Percentiles rank a stretch among this genome's conserved stretches.
Evolutionary conservation across 1,139 yeast species (phyloP).

Genomic region (Zygosaccharomyces pseudobailii): DNA sequence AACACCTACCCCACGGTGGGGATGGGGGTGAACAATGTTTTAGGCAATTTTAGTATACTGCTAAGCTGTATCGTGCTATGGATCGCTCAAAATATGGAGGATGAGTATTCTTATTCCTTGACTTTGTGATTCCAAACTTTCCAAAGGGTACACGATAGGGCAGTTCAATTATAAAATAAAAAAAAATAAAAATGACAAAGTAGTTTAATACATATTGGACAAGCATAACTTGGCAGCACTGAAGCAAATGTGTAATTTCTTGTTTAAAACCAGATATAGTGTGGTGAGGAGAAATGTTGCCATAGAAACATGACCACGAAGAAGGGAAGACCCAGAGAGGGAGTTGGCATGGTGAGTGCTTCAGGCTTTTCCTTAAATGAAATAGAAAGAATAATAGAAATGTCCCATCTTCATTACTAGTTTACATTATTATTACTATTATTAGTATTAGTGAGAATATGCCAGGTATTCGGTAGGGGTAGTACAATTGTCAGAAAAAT

Average conservation of each 20-base stretch:
- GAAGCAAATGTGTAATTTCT: neutral
- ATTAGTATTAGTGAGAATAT: slow-evolving; percentile 5
- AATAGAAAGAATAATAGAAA: neutral
- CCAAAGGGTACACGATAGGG: neutral
- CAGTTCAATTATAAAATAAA: neutral
- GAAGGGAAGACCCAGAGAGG: neutral
- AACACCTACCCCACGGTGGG: slow-evolving; percentile 79
- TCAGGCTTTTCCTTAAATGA: neutral
- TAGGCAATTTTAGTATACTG: slow-evolving; percentile 76
- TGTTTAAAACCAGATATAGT: neutral
- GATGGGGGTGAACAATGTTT: slow-evolving; percentile 89
- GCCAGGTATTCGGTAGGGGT: neutral
- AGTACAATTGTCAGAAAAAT: neutral
- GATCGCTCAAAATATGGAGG: slow-evolving; percentile 93
- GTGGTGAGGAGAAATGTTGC: neutral
- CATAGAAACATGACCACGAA: neutral
- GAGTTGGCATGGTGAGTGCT: neutral
- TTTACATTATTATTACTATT: slow-evolving; percentile 10
- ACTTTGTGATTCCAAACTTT: slow-evolving; percentile 47
- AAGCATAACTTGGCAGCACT: neutral
- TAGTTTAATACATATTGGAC: neutral
- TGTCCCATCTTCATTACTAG: slow-evolving; percentile 8
- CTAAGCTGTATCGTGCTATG: slow-evolving; percentile 82
- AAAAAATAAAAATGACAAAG: neutral
- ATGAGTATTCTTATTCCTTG: slow-evolving; percentile 87